phyloP scores from a whole-genome alignment of 805 yeast genomes.

The Starmerella khaoyaiensis region DNA sequence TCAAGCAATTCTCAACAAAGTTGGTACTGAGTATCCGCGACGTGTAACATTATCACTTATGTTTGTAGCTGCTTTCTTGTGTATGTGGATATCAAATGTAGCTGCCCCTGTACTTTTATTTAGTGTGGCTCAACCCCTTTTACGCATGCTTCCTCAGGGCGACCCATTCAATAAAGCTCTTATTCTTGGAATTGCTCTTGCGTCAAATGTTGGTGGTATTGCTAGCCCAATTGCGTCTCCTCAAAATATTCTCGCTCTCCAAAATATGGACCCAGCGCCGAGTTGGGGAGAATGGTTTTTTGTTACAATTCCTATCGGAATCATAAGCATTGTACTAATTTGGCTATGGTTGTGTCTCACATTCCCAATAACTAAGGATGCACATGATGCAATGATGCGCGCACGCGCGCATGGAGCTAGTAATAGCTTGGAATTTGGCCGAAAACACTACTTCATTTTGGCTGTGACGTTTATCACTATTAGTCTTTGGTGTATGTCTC shows the following conservation, averaged over 20 bases:
- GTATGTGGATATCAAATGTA: constrained; percentile 94
- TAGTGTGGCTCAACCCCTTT: constrained; percentile 79
- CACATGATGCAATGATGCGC: constrained; percentile 41
- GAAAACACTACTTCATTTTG: constrained; percentile 63
- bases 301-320: constrained; percentile 68
- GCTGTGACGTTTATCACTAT: constrained; percentile 60
- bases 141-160: constrained; percentile 69
- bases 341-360: constrained; percentile 63
- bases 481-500: constrained; percentile 78
- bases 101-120: constrained; percentile 93
- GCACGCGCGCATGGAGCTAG: constrained; percentile 32
- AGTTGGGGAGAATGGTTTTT: constrained; percentile 93
- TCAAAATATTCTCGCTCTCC: constrained; percentile 83
- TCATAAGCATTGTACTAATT: constrained; percentile 46
- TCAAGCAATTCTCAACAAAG: constrained; percentile 63
- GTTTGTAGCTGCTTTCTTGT: constrained; percentile 71
- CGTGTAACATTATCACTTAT: constrained; percentile 64
- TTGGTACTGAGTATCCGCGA: constrained; percentile 70
- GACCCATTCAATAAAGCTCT: constrained; percentile 71
- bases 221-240: constrained; percentile 96
- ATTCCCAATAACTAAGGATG: constrained; percentile 38
- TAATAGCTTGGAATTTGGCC: constrained; percentile 43
- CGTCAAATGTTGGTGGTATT: constrained; percentile 93
- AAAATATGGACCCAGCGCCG: constrained; percentile 69
- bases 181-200: constrained; percentile 81